Percentiles rank a stretch among this genome's conserved stretches.
These are phyloP conservation scores for Aspergillus pseudoglaucus DNA, from an alignment of 2,329 filamentous ascomycete species.

Conservation along the genomic window DNA sequence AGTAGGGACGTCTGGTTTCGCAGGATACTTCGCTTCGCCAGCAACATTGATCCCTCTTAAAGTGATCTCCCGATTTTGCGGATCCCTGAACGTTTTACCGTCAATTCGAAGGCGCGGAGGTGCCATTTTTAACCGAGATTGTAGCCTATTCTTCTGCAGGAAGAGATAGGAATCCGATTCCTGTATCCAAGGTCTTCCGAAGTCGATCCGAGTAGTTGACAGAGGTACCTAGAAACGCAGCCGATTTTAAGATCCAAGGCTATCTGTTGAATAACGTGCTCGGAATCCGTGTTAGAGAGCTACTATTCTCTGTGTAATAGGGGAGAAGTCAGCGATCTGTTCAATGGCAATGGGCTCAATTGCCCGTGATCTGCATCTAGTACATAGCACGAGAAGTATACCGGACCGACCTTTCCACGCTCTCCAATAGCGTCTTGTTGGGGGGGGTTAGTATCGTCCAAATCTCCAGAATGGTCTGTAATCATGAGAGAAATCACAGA, in stretches of 20 bases:
- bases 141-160: not conserved
- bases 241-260: no score
- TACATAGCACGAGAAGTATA: not conserved
- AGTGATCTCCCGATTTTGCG: constrained; percentile 73
- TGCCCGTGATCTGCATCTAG: not conserved
- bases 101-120: constrained; percentile 75
- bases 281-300: not conserved
- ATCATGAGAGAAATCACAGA: no score
- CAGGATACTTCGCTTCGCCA: constrained; percentile 83
- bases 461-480: no score
- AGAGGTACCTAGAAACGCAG: no score
- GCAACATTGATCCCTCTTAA: constrained; percentile 92
- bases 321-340: not conserved
- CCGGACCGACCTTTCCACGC: not conserved
- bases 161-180: not conserved
- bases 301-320: not conserved
- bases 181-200: not conserved
- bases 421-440: not conserved
- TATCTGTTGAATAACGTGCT: no score
- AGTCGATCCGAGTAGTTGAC: not conserved
- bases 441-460: no score
- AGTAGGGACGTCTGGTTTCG: constrained; percentile 71
- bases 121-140: constrained; percentile 52
- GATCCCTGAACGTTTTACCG: constrained; percentile 75
- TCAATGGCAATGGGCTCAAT: not conserved